These are phyloP conservation scores for Penicillium longicatenatum DNA, from an alignment of 495 filamentous ascomycete species.

Conservation along the genomic window DNA sequence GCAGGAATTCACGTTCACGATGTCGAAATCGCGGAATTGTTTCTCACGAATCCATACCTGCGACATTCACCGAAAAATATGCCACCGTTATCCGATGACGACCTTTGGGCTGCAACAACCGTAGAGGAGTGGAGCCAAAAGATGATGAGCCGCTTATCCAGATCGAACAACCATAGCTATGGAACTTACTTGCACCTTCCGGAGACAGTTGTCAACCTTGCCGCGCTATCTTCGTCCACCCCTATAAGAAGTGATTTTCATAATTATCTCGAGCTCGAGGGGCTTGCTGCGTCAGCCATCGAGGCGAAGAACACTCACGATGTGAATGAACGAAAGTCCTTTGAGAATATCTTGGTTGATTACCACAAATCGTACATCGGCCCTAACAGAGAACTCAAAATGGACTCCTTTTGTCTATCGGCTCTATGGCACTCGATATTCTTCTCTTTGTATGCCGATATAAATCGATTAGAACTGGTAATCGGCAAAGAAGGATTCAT, in stretches of 20 bases:
- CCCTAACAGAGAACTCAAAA: neutral
- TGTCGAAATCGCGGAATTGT: slow-evolving; percentile 34
- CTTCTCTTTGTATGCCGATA: slow-evolving; percentile 30
- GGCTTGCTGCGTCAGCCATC: slow-evolving; percentile 2
- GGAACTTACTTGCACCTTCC: neutral
- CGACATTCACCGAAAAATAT: slow-evolving; percentile 4
- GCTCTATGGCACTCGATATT: slow-evolving; percentile 38
- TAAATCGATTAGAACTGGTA: slow-evolving; percentile 30
- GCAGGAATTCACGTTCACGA: slow-evolving; percentile 31
- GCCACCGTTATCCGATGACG: slow-evolving; percentile 16
- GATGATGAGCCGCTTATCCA: neutral
- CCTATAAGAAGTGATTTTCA: slow-evolving; percentile 4
- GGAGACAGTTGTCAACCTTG: no score
- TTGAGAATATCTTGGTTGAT: slow-evolving; percentile 7
- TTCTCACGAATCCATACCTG: slow-evolving; percentile 33
- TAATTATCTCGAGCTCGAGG: slow-evolving; percentile 9
- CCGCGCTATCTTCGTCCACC: neutral
- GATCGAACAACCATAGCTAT: neutral
- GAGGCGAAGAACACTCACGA: neutral
- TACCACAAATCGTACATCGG: slow-evolving; percentile 7
- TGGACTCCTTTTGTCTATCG: slow-evolving; percentile 27
- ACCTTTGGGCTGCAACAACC: slow-evolving; percentile 28
- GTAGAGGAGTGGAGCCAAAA: slow-evolving; percentile 10
- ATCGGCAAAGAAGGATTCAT: slow-evolving; percentile 28
- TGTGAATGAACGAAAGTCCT: neutral